phyloP scores from a whole-genome alignment of 1,139 yeast genomes.

The Pichia sp. region DNA sequence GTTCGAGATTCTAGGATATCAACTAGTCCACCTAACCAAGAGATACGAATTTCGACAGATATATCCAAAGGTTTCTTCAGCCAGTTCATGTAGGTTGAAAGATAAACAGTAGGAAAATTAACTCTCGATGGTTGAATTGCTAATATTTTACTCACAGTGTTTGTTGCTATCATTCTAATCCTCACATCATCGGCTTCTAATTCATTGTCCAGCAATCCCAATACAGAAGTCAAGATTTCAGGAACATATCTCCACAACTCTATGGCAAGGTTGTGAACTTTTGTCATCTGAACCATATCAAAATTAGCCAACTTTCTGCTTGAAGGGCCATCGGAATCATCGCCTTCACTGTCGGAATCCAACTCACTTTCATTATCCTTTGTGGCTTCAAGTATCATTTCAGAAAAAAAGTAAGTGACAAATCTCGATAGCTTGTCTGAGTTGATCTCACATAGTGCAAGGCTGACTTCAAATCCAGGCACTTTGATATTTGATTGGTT shows the following conservation, averaged over 20 bases:
- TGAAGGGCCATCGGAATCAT: constrained; percentile 12
- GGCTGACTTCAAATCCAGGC: constrained; percentile 65
- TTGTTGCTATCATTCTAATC: constrained; percentile 66
- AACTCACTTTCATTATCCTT: constrained; percentile 32
- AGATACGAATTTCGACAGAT: constrained; percentile 56
- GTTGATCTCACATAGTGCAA: constrained; percentile 66
- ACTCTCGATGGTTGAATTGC: constrained; percentile 45
- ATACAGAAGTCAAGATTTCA: constrained; percentile 64
- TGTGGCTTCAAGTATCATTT: constrained; percentile 53
- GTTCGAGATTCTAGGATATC: constrained; percentile 41
- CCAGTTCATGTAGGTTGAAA: constrained; percentile 68
- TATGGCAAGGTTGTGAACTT: constrained; percentile 58
- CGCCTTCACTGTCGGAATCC: constrained; percentile 28
- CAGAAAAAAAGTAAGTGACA: constrained; percentile 77
- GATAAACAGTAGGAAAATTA: constrained; percentile 58
- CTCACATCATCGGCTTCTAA: constrained; percentile 65
- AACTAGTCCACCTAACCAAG: constrained; percentile 64
- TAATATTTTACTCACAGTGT: constrained; percentile 66
- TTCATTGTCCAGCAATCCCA: constrained; percentile 80
- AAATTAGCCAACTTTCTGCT: background rate
- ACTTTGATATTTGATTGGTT: constrained; percentile 19
- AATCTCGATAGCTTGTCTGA: constrained; percentile 73
- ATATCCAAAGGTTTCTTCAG: constrained; percentile 68
- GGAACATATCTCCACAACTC: constrained; percentile 80
- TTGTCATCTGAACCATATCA: constrained; percentile 38